Percentiles rank a stretch among this genome's conserved stretches.
These are phyloP conservation scores for Metschnikowia noctiluminum DNA, from an alignment of 805 yeast species.

Conservation along the genomic window DNA sequence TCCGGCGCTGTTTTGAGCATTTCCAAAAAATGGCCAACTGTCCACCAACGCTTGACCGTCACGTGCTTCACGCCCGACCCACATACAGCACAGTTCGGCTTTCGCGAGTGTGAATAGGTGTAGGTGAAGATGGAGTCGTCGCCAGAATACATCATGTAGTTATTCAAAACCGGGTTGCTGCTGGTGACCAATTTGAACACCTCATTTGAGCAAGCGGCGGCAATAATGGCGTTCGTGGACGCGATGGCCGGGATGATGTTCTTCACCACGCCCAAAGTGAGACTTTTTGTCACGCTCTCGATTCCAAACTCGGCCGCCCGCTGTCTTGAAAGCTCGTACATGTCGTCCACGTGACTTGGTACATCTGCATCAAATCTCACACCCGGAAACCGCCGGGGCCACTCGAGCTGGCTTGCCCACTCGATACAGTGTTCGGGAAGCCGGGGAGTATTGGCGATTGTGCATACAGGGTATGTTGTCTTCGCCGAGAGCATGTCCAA, in stretches of 20 bases:
- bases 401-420: conserved; percentile 75
- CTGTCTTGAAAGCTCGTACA: conserved; percentile 49
- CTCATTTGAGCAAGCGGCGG: conserved; percentile 86
- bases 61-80: conserved; percentile 40
- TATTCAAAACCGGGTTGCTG: conserved; percentile 61
- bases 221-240: conserved; percentile 87
- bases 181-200: conserved; percentile 75
- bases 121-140: conserved; percentile 74
- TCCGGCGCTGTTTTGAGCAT: conserved; percentile 30
- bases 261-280: conserved; percentile 85
- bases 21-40: conserved; percentile 36
- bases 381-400: conserved; percentile 55
- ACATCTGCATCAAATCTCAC: conserved; percentile 63
- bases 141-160: conserved; percentile 87
- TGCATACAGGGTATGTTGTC: conserved; percentile 81
- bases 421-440: conserved; percentile 92
- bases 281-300: conserved; percentile 66
- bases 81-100: conserved; percentile 73
- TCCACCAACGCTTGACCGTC: conserved; percentile 28
- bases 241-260: conserved; percentile 93
- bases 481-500: conserved; percentile 65
- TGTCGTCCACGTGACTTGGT: conserved; percentile 61
- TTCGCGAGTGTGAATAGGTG: conserved; percentile 60
- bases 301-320: conserved; percentile 69
- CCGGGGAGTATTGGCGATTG: conserved; percentile 92